A percentile compares a stretch with the other conserved stretches of the same genome.
Evolutionary conservation across 148 eudicot species (phyloP).

Genomic region (Fagopyrum tataricum): DNA sequence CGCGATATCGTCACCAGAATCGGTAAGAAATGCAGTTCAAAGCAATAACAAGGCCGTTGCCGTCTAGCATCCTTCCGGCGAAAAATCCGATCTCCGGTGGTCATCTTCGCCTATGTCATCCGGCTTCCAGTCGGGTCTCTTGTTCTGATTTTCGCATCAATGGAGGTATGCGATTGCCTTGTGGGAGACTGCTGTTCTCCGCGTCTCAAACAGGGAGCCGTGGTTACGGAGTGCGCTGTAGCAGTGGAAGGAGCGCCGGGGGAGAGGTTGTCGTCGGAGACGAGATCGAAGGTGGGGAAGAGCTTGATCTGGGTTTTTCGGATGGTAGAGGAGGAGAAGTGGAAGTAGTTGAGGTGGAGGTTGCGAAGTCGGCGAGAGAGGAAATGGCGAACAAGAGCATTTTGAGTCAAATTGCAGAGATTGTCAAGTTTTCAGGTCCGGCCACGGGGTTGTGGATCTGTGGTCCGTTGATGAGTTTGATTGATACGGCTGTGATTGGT

Average conservation of each 20-base stretch:
- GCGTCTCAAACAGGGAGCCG: not conserved
- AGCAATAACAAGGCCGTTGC: conserved; percentile 12
- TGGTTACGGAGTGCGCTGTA: not conserved
- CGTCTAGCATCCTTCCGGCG: conserved; percentile 4
- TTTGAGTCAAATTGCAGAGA: conserved; percentile 67
- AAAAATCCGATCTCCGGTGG: not conserved
- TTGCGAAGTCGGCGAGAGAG: conserved; percentile 14
- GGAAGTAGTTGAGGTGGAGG: not conserved
- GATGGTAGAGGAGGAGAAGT: not conserved
- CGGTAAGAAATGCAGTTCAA: conserved; percentile 10
- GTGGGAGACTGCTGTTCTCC: conserved; percentile 5
- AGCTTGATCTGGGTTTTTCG: conserved; percentile 8
- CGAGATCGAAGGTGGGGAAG: not conserved
- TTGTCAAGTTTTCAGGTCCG: conserved; percentile 85
- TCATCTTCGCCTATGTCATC: not conserved
- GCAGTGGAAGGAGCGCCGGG: not conserved
- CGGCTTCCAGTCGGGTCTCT: not conserved
- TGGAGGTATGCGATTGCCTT: not conserved
- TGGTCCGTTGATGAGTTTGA: conserved; percentile 88
- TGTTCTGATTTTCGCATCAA: not conserved
- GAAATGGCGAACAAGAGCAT: conserved; percentile 38
- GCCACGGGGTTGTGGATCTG: conserved; percentile 91
- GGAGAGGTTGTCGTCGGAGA: not conserved
- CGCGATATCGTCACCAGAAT: not conserved
- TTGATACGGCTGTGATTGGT: conserved; percentile 90